Conservation (phyloP, 768 basidiomycete species). For the Tulasnella sp. region DNA sequence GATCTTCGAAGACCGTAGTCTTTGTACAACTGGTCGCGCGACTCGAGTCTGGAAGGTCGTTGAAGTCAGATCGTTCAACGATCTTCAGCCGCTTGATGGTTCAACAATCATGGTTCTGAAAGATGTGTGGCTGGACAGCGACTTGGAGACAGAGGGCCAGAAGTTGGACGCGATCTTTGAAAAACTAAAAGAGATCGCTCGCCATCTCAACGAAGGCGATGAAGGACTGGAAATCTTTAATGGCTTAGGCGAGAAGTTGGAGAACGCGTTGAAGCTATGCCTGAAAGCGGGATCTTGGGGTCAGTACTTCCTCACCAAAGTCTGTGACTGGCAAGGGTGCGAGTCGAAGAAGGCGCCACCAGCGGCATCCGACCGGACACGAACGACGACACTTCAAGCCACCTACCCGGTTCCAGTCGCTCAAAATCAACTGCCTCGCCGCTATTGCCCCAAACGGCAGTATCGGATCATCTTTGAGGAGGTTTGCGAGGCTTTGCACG, state of each 20-base stretch:
- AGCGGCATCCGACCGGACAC: background rate
- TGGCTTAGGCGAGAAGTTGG: background rate
- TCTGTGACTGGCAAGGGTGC: background rate
- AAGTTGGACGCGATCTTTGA: background rate
- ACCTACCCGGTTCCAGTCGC: background rate
- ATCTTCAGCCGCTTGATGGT: background rate
- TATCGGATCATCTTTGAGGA: background rate
- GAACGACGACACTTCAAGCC: background rate
- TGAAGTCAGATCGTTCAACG: background rate
- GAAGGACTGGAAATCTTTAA: background rate
- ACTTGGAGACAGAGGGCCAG: background rate
- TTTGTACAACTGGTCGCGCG: background rate
- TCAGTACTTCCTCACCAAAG: background rate
- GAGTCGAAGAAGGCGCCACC: background rate
- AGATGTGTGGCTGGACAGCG: background rate
- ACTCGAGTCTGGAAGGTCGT: conserved; percentile 2
- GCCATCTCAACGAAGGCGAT: background rate
- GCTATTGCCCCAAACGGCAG: background rate
- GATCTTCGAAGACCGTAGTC: too few species aligned
- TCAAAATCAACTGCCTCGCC: background rate
- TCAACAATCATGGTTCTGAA: background rate
- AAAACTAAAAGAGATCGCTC: background rate
- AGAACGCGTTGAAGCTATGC: background rate
- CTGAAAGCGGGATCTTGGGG: background rate
- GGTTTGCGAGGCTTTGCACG: background rate